Evolutionary conservation across 208 protist genomes (phyloP).

Genomic region (Leishmania guyanensis): DNA sequence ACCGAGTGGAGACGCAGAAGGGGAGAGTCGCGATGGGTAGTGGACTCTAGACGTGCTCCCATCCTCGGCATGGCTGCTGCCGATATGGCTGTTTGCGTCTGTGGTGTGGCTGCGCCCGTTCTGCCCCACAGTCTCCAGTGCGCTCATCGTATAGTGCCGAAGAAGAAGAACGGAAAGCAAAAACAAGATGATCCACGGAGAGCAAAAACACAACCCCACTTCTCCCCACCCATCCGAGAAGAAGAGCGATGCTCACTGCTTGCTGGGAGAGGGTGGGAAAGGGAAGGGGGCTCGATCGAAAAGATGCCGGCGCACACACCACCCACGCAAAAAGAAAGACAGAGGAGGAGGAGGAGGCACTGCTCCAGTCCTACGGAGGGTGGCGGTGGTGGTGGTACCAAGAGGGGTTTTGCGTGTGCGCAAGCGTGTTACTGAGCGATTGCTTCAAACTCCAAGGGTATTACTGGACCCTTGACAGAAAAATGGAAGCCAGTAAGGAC

Average conservation of each 20-base stretch:
- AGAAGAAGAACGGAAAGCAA: neutral
- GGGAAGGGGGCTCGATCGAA: neutral
- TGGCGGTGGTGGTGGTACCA: neutral
- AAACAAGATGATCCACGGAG: neutral
- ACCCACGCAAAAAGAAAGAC: neutral
- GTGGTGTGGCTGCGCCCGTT: neutral
- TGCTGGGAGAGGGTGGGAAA: neutral
- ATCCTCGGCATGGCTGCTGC: neutral
- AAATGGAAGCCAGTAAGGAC: neutral
- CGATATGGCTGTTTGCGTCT: neutral
- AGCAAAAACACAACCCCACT: neutral
- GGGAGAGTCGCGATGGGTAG: neutral
- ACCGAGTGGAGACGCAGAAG: neutral
- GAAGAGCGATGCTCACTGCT: neutral
- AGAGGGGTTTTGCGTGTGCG: neutral
- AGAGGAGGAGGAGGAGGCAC: neutral
- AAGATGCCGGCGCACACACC: neutral
- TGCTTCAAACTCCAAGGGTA: neutral
- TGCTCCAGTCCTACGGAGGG: neutral
- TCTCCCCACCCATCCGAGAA: neutral
- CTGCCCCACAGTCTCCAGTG: neutral
- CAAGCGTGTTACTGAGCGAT: neutral
- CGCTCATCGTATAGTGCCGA: neutral
- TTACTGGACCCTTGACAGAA: neutral
- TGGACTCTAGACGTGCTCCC: neutral